Conservation (phyloP, 148 eudicot species). For the Arbutus unedo region DNA sequence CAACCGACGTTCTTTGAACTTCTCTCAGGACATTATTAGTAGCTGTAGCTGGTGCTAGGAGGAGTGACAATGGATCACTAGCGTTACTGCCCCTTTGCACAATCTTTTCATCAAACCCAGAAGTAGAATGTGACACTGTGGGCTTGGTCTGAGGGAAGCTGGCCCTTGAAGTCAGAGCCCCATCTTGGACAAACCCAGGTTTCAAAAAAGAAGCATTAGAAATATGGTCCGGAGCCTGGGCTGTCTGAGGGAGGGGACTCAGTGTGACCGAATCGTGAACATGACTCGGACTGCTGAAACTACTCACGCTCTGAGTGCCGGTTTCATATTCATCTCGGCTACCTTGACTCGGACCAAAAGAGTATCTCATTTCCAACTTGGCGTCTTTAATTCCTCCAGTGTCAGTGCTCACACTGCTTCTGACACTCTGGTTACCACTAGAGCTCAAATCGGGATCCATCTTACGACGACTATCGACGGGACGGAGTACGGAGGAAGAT, state of each 20-base stretch:
- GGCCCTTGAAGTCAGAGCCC: slow-evolving; percentile 33
- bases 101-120: slow-evolving; percentile 48
- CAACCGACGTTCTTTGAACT: slow-evolving; percentile 72
- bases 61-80: slow-evolving; percentile 41
- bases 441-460: slow-evolving; percentile 60
- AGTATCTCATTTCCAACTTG: slow-evolving; percentile 55
- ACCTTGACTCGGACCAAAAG: slow-evolving; percentile 71
- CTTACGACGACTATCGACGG: slow-evolving; percentile 51
- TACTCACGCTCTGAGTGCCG: slow-evolving; percentile 80
- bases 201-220: slow-evolving; percentile 24
- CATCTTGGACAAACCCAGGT: slow-evolving; percentile 32
- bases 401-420: slow-evolving; percentile 80
- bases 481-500: slow-evolving; percentile 85
- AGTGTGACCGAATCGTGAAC: slow-evolving; percentile 72
- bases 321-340: slow-evolving; percentile 88
- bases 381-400: slow-evolving; percentile 50
- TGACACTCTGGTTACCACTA: slow-evolving; percentile 75
- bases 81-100: slow-evolving; percentile 43
- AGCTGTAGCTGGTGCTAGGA: slow-evolving; percentile 30
- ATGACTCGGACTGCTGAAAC: slow-evolving; percentile 89
- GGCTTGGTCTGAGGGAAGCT: slow-evolving; percentile 20
- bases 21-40: slow-evolving; percentile 51
- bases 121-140: slow-evolving; percentile 27
- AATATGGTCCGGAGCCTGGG: slow-evolving; percentile 39
- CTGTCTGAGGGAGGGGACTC: slow-evolving; percentile 74